A percentile compares a stretch with the other conserved stretches of the same genome.
Evolutionary conservation across 108 stramenopile species (phyloP).

Genomic region (Cafeteria roenbergensis): DNA sequence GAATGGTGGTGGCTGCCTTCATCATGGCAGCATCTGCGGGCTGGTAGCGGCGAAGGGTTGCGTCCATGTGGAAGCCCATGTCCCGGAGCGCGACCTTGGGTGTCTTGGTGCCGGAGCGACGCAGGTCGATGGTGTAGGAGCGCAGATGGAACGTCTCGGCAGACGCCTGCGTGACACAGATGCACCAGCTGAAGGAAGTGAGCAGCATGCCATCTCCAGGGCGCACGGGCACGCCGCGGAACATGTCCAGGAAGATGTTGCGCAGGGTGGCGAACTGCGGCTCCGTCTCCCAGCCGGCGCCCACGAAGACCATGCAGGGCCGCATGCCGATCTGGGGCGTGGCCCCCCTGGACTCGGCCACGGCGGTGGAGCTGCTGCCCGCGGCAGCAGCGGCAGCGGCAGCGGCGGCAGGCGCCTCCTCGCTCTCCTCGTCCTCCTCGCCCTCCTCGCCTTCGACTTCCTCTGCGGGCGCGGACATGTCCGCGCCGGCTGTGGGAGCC

Average conservation of each 20-base stretch:
- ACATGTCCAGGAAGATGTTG: constrained; percentile 82
- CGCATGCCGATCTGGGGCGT: constrained; percentile 1
- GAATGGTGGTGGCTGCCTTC: constrained; percentile 74
- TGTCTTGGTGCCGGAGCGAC: constrained; percentile 59
- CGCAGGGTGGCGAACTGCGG: constrained; percentile 50
- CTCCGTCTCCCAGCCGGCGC: constrained; percentile 73
- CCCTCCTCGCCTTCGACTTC: constrained; percentile 58
- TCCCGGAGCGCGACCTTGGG: constrained; percentile 67
- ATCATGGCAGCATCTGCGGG: constrained; percentile 75
- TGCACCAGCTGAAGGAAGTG: constrained; percentile 23
- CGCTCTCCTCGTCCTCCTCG: constrained; percentile 65
- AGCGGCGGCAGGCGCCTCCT: constrained; percentile 1
- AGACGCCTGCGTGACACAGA: constrained; percentile 20
- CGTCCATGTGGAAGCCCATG: constrained; percentile 86
- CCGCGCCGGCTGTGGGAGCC: too few species aligned
- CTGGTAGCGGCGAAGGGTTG: constrained; percentile 69
- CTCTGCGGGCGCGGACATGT: too few species aligned
- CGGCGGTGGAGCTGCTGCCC: background rate
- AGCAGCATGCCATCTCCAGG: constrained; percentile 47
- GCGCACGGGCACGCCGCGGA: constrained; percentile 81
- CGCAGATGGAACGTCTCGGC: constrained; percentile 48
- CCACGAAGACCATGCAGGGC: constrained; percentile 73
- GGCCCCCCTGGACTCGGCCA: constrained; percentile 9
- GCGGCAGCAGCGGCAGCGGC: background rate
- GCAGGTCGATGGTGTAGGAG: constrained; percentile 62